Conservation (phyloP, 140 eudicot genomes). For the Anethum foeniculum region DNA sequence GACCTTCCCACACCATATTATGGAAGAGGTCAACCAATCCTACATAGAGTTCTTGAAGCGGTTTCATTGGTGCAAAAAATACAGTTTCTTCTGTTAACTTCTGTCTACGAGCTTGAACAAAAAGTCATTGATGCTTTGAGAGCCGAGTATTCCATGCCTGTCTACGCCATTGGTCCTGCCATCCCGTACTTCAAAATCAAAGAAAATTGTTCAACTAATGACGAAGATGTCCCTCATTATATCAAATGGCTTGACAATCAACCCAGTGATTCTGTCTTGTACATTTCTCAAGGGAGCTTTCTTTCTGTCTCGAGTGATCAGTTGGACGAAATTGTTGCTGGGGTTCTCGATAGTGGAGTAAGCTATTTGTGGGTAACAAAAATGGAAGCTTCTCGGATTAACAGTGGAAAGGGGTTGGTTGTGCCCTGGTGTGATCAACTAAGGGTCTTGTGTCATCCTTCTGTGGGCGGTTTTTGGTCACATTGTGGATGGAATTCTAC, state of each 20-base stretch:
- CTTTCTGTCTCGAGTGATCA: constrained; percentile 61
- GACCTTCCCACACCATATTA: constrained; percentile 49
- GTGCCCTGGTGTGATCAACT: constrained; percentile 82
- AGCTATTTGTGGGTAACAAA: constrained; percentile 59
- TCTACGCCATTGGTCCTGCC: constrained; percentile 55
- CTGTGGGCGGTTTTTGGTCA: constrained; percentile 75
- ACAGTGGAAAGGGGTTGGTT: constrained; percentile 35
- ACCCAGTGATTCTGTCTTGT: constrained; percentile 45
- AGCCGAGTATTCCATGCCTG: constrained; percentile 24
- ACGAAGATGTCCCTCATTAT: constrained; percentile 18
- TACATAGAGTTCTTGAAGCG: constrained; percentile 12
- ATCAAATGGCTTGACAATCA: constrained; percentile 54
- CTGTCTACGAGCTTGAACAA: constrained; percentile 52
- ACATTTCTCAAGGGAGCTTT: constrained; percentile 82
- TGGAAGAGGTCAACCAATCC: constrained; percentile 36
- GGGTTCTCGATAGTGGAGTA: constrained; percentile 53
- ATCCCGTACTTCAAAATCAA: constrained; percentile 40
- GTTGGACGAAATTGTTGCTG: constrained; percentile 51
- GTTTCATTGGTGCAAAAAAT: constrained; percentile 31
- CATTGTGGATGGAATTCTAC: constrained; percentile 97
- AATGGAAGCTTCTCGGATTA: constrained; percentile 19
- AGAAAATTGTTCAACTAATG: not conserved
- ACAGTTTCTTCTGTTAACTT: constrained; percentile 40
- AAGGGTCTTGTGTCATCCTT: constrained; percentile 54
- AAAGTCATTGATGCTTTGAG: constrained; percentile 38